phyloP scores from a whole-genome alignment of 345 rosid genomes.

The Orychophragmus violaceus region DNA sequence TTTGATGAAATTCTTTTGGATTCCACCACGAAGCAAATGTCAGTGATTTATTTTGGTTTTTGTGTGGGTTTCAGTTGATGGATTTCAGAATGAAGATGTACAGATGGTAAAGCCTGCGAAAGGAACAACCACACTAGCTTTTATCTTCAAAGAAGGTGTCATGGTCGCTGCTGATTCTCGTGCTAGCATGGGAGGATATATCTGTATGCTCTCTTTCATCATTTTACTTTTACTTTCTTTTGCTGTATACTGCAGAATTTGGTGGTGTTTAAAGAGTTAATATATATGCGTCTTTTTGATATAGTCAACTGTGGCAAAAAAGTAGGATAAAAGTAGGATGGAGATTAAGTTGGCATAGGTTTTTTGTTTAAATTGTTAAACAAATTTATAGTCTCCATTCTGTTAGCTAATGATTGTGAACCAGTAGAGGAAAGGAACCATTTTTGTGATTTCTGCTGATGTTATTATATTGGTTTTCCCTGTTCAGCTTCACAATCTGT shows the following conservation, averaged over 20 bases:
- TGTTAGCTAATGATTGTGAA: background rate
- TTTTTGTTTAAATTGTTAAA: background rate
- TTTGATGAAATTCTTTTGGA: too few species aligned
- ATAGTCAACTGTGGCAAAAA: background rate
- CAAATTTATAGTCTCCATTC: too few species aligned
- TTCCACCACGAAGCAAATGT: too few species aligned
- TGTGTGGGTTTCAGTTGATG: conserved; percentile 56
- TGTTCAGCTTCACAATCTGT: conserved; percentile 76
- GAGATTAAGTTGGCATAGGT: background rate
- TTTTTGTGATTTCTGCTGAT: conserved; percentile 1
- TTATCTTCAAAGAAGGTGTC: too few species aligned
- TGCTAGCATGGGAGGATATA: too few species aligned
- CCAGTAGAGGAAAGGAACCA: background rate
- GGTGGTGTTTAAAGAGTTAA: background rate
- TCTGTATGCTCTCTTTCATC: conserved; percentile 30
- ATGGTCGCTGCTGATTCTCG: too few species aligned
- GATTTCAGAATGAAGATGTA: conserved; percentile 73
- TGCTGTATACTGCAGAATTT: background rate
- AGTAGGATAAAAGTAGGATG: background rate
- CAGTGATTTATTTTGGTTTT: background rate
- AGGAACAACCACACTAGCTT: too few species aligned
- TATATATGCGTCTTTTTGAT: background rate
- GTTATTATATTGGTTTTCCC: background rate
- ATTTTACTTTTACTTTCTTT: background rate
- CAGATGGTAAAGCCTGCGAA: too few species aligned